Evolutionary conservation across 495 filamentous ascomycete genomes (phyloP), one percentile per base, ranked within the genome.

Genomic region (Annulohypoxylon nitens): DNA sequence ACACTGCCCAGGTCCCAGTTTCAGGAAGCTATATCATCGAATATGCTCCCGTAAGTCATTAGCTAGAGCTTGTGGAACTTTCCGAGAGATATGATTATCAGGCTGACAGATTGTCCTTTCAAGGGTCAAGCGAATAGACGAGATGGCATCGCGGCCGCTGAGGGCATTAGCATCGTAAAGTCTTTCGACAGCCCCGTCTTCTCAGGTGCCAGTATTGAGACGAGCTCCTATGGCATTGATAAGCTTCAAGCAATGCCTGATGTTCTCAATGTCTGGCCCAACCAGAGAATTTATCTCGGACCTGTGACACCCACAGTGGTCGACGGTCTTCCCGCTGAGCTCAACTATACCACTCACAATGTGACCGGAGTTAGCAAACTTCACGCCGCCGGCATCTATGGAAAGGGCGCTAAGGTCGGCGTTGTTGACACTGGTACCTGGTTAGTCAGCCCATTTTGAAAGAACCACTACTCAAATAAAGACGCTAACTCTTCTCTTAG

Each of bases 361-460:
- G 65, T 69, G 11, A 72, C 69, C 7, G 62, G 62, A 6, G 69
- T 76, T 9, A 60, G 67, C 41, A 57, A 67, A 20, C 65, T 76
- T 16, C 69, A 76, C 26, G 59, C 47, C 1, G 18, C 37, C 6
- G 74, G 74, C 25, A 70, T 73, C 47, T 53, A 73, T 55, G 70
- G 66, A 1, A 73, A 70, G 12, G 69, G 69, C 16, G 66, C 54
- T n/a, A 76, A 71, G 41, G 63, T 76, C 12, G 69, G 48, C 6
- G 34, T 76, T 41, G 66, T 85, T 12, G 83, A 85, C 61, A 78
- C 78, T 30, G 83, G 82, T 8, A 76, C 80, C 54, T 64, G 82
- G 82, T 71, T 82, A 83, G 64, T 80, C 36, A 81, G 12, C 37
- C 23, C 8, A 2, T 54, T 54, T 33, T 7, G 8, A 14, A 14